Percentiles rank a stretch among this genome's conserved stretches.
phyloP scores from a whole-genome alignment of 371 early-diverging fungal species.

The Mortierella sp. region DNA sequence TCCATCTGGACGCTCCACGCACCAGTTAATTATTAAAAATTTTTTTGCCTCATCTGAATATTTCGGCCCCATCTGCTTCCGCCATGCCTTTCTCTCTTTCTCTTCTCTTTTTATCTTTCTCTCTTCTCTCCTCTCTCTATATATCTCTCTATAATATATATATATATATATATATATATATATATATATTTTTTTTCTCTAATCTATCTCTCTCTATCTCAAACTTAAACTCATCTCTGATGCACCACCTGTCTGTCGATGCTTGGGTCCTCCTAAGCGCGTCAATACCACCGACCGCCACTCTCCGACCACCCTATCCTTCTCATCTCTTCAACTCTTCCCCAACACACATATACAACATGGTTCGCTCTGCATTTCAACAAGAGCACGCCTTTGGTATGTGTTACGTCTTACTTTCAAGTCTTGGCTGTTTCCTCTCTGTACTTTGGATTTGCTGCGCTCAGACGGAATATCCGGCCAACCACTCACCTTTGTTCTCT shows the following conservation, averaged over 20 bases:
- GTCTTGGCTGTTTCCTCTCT: not conserved
- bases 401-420: conserved; percentile 23
- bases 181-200: no score
- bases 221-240: not conserved
- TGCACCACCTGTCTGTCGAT: not conserved
- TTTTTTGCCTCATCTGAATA: no score
- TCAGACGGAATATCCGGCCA: not conserved
- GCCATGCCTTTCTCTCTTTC: conserved; percentile 1
- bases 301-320: no score
- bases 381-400: conserved; percentile 96
- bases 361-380: conserved; percentile 94
- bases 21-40: no score
- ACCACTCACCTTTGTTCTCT: conserved; percentile 2
- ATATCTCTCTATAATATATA: not conserved
- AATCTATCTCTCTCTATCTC: not conserved
- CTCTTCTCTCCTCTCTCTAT: conserved; percentile 6
- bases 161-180: no score
- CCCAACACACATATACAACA: conserved; percentile 17
- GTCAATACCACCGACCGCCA: no score
- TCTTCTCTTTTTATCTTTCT: not conserved
- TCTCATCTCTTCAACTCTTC: not conserved
- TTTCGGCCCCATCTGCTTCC: no score
- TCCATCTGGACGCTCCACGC: no score
- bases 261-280: not conserved
- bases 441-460: not conserved